These are phyloP conservation scores for Gonium pectorale DNA, from an alignment of 139 green algal genomes.

Conservation along the genomic window DNA sequence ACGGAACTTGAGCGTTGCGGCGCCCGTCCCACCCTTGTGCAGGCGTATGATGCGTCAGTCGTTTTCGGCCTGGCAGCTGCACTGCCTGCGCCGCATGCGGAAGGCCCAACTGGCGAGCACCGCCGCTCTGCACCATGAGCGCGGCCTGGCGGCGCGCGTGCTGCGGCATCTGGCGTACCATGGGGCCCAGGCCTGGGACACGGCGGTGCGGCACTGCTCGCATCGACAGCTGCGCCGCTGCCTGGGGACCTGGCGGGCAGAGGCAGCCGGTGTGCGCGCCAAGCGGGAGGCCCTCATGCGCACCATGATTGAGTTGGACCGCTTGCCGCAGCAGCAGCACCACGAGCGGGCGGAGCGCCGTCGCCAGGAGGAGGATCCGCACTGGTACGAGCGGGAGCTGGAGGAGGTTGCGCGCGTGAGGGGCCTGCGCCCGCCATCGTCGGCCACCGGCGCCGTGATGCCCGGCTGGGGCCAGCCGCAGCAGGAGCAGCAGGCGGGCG, in stretches of 20 bases:
- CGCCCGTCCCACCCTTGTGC: too few relatives aligned
- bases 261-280: not conserved
- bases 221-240: not conserved
- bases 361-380: too few relatives aligned
- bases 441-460: not conserved
- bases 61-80: not conserved
- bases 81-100: too few relatives aligned
- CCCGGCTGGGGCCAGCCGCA: not conserved
- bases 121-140: slow-evolving; percentile 1
- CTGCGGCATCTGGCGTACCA: not conserved
- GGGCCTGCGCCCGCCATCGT: too few relatives aligned
- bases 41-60: not conserved
- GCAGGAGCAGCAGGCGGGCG: not conserved
- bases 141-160: not conserved
- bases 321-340: not conserved
- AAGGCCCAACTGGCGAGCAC: not conserved
- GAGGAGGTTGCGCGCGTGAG: too few relatives aligned
- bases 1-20: too few relatives aligned
- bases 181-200: not conserved
- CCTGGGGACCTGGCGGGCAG: not conserved
- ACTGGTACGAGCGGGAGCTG: too few relatives aligned
- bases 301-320: not conserved
- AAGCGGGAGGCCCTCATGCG: not conserved
- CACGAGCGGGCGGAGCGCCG: too few relatives aligned
- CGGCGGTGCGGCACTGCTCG: not conserved